Percentiles rank a stretch among this genome's conserved stretches.
Evolutionary conservation across 2,329 filamentous ascomycete species (phyloP).

Genomic region (Botryotinia convoluta): DNA sequence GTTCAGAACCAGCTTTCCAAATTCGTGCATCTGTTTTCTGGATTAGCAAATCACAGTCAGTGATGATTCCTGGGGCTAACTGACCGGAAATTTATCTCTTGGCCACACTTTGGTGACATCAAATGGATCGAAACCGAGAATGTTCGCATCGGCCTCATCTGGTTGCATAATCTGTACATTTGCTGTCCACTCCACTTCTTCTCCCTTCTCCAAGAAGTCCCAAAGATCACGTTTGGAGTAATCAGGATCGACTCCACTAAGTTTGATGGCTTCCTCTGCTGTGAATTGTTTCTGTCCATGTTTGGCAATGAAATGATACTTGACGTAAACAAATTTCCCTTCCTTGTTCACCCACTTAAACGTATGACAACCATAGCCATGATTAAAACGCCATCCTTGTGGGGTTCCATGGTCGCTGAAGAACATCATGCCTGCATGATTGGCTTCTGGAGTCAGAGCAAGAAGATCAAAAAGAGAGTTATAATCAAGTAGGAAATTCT

Average conservation of each 20-base stretch:
- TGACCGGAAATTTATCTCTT: constrained; percentile 44
- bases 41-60: neutral
- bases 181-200: constrained; percentile 54
- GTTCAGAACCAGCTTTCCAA: constrained; percentile 49
- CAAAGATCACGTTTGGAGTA: constrained; percentile 52
- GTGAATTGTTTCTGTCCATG: constrained; percentile 52
- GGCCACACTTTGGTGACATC: constrained; percentile 56
- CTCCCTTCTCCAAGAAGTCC: constrained; percentile 50
- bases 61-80: too few relatives aligned
- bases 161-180: constrained; percentile 53
- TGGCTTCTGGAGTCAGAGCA: constrained; percentile 47
- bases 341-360: constrained; percentile 55
- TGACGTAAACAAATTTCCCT: constrained; percentile 52
- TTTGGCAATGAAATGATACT: constrained; percentile 52
- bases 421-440: constrained; percentile 57
- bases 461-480: constrained; percentile 19
- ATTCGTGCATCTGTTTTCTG: constrained; percentile 40
- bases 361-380: constrained; percentile 54
- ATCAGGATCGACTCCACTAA: constrained; percentile 42
- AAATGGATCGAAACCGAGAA: constrained; percentile 51
- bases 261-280: constrained; percentile 45
- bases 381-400: constrained; percentile 52
- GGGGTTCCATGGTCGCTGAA: constrained; percentile 58
- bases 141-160: constrained; percentile 45
- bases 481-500: constrained; percentile 40